phyloP scores from a whole-genome alignment of 495 filamentous ascomycete species.

The Aspergillus sclerotiicarbonarius region DNA sequence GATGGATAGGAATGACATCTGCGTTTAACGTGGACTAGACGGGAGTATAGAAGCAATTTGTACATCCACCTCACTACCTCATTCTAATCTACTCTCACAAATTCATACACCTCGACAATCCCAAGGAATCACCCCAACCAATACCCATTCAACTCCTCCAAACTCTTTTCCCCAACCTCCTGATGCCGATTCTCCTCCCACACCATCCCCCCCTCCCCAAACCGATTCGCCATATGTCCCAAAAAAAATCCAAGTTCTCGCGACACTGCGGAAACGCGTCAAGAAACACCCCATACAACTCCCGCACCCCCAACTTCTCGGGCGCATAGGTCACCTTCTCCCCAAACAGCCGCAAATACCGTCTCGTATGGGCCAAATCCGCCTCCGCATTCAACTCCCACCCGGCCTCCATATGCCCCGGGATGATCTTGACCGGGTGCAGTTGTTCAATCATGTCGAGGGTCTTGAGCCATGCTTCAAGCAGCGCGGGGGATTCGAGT shows the following conservation, averaged over 20 bases:
- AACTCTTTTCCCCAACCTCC: conserved; percentile 11
- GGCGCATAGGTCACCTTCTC: conserved; percentile 25
- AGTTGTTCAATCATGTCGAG: conserved; percentile 24
- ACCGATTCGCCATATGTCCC: conserved; percentile 22
- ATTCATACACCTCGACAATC: too few species aligned
- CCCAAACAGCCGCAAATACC: conserved; percentile 22
- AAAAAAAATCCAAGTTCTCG: conserved; percentile 26
- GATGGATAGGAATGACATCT: conserved; percentile 11
- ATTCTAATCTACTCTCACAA: too few species aligned
- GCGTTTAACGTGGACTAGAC: not conserved
- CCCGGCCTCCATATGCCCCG: conserved; percentile 27
- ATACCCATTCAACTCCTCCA: conserved; percentile 13
- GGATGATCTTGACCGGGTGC: conserved; percentile 21
- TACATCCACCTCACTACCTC: too few species aligned
- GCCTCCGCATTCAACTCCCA: conserved; percentile 27
- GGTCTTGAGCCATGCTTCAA: conserved; percentile 24
- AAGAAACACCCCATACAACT: conserved; percentile 29
- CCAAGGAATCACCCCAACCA: conserved; percentile 11
- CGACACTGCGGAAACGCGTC: conserved; percentile 17
- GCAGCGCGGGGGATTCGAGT: conserved; percentile 25
- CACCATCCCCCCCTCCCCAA: conserved; percentile 21
- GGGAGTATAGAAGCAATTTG: too few species aligned
- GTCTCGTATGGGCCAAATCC: conserved; percentile 24
- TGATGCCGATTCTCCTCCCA: conserved; percentile 29
- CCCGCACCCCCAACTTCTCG: conserved; percentile 20